Base-by-base conservation (phyloP, 2,329 filamentous ascomycete genomes). In the Metarhizium robertsii region DNA sequence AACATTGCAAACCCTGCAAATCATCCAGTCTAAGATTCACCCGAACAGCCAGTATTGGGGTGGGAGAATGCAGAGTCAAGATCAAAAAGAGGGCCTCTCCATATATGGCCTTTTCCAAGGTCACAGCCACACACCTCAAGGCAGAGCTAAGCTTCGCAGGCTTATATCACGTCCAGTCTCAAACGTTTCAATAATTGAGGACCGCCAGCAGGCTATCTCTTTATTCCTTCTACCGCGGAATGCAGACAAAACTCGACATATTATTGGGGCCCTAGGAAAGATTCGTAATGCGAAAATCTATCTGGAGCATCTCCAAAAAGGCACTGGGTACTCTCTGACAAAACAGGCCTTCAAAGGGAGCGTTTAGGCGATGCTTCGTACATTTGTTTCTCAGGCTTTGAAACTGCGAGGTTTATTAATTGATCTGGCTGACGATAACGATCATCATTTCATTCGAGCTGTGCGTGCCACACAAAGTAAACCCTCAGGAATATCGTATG, bases 101-200 rank as follows among this genome's bases (percentile, higher is more conserved):
- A 73, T 96, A 0, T 96, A 88, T 67, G 92, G 89, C 0, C 73
- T 97, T 0, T 95, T 96, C 58, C 83, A 87, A 56, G 77, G 83
- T 55, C 74, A 94, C 34, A 84, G 87, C 30, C 80, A 80, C 55
- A 96, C 91, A 3, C 79, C 87, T 1, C 91, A 96, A 67, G 94
- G 94, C 0, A 90, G 84, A 61, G 66, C 74, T 30, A 78, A 80
- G 47, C 76, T 99, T 5, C 85, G 88, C n/a, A 86, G 89, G 62
- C 80, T 88, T 53, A 94, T 99, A 61, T 73, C 96, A 7, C 84
- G 88, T 0, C 94, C 94, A 25, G 89, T 84, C 34, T 75, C 85
- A 30, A 80, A 94, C 57, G 66, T 88, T 0, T 69, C 76, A 1
- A 64, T 85, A 5, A 94, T 99, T 60, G 73, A 77, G 3, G 81